Base-by-base conservation (phyloP, 2,329 filamentous ascomycete species). In the Ceratocystis alfenasii region DNA sequence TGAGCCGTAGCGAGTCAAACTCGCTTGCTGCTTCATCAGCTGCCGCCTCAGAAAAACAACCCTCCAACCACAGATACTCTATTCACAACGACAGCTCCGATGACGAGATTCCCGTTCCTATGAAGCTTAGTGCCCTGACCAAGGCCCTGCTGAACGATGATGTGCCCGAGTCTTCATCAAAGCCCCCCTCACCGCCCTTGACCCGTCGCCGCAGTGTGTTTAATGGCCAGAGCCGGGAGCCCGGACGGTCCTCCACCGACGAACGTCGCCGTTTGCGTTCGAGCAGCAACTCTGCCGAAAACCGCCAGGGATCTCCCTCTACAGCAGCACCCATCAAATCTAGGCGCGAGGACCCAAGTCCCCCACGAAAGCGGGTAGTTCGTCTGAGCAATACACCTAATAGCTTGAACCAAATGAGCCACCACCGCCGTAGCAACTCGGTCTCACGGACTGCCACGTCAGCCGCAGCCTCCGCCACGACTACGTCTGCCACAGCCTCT, bases 111-210 rank as follows among this genome's bases (percentile, higher is more conserved):
- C 88, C 89, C 17, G 87, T 90, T 70, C 91, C 91, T 71, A 90
- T 94, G 84, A 95, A 94, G 77, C 88, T 96, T 74, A 96, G 91
- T 74, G 91, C 92, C 71, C 83, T 94, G 70, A 95, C 93, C 62
- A 93, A 94, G 73, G 92, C 90, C 22, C 80, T 96, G 17, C 80
- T 96, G 28, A 83, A 84, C 66, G 84, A 87, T 68, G 82, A 83
- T 55, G 81, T 78, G 2, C 80, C 83, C 7, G 78, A 79, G 69
- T 74, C 71, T 62, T 73, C 70, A 62, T 78, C 80, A 65, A 76
- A 75, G 12, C 72, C 76, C 1, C 72, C 77, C 5, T 80, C 81
- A 5, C 79, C 80, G 1, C 75, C 78, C 25, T 72, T 76, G 67
- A 80, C 78, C 25, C 78, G 81, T 70, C 76, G 80, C 69, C 79